phyloP scores from a whole-genome alignment of 495 filamentous ascomycete genomes.

The Penicillium mononematosum region DNA sequence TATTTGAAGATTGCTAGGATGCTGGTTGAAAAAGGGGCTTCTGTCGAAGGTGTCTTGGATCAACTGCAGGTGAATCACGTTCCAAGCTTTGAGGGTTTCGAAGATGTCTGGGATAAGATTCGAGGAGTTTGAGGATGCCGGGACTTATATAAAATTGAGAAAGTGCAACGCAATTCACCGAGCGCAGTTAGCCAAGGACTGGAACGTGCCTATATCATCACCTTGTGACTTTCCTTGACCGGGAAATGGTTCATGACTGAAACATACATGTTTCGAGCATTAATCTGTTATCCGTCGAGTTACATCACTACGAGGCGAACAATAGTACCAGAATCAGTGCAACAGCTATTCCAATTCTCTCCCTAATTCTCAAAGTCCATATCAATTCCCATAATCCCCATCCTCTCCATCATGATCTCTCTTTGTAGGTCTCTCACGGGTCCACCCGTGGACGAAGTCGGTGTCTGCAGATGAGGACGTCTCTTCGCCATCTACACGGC shows the following conservation, averaged over 20 bases:
- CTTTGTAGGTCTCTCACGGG: background rate
- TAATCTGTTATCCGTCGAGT: background rate
- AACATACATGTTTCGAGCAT: background rate
- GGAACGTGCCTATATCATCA: no score
- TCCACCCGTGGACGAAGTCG: no score
- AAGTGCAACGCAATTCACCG: background rate
- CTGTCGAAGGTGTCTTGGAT: background rate
- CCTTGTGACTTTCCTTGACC: no score
- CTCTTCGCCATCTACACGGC: no score
- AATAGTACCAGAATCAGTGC: background rate
- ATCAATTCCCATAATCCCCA: background rate
- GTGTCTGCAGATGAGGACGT: no score
- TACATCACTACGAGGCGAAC: background rate
- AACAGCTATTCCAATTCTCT: background rate
- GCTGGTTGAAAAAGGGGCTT: background rate
- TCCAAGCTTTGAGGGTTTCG: background rate
- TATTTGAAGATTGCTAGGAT: background rate
- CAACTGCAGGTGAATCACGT: background rate
- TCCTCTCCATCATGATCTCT: background rate
- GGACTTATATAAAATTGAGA: background rate
- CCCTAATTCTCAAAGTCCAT: background rate
- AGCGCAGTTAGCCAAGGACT: no score
- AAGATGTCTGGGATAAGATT: background rate
- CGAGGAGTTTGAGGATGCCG: background rate
- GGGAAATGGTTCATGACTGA: no score